Evolutionary conservation across 2,329 filamentous ascomycete species (phyloP).

Genomic region (Penicillium sp.): DNA sequence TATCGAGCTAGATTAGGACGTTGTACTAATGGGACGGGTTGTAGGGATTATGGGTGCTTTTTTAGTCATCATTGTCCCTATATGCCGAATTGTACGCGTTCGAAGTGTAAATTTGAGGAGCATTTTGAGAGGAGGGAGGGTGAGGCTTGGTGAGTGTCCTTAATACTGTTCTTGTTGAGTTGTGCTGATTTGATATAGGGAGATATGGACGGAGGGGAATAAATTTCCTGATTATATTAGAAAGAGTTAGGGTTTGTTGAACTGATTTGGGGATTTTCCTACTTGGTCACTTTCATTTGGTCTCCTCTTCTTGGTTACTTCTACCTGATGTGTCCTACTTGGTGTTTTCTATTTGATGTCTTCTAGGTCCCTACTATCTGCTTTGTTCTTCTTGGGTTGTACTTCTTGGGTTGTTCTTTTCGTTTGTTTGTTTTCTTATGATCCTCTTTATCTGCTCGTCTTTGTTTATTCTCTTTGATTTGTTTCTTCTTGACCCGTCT

Average conservation of each 20-base stretch:
- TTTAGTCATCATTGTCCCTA: constrained; percentile 17
- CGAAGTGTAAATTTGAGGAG: neutral
- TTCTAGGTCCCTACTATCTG: no score
- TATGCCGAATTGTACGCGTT: neutral
- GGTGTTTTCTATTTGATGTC: no score
- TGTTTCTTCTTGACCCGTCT: no score
- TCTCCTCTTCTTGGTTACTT: neutral
- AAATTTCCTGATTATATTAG: neutral
- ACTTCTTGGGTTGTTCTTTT: neutral
- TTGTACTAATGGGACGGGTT: constrained; percentile 6
- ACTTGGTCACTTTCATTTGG: neutral
- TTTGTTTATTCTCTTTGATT: neutral
- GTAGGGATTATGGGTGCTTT: constrained; percentile 10
- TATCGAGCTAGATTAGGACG: constrained; percentile 5
- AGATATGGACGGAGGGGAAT: constrained; percentile 5
- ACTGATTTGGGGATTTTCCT: no score
- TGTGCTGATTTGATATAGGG: neutral
- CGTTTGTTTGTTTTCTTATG: neutral
- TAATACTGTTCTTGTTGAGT: neutral
- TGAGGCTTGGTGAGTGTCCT: neutral
- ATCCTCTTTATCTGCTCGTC: neutral
- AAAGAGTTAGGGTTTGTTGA: neutral
- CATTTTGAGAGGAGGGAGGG: neutral
- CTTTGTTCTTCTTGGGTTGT: no score
- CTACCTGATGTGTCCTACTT: no score